Base-by-base conservation (phyloP, 768 basidiomycete genomes). In the Daedaleopsis nitida region DNA sequence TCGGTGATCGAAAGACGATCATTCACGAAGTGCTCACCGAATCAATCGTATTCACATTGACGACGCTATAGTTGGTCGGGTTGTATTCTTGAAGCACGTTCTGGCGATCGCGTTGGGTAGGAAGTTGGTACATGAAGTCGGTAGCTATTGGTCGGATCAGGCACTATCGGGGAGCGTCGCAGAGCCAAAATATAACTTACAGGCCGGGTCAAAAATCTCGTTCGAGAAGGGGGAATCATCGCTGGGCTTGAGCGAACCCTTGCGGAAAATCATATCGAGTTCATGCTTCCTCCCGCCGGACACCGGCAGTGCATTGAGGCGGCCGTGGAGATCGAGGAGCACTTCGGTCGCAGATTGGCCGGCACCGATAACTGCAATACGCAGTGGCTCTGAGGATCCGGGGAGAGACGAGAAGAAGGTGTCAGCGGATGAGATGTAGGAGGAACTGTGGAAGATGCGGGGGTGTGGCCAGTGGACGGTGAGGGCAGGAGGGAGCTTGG, bases 171-270 rank as follows among this genome's bases (percentile, higher is more conserved):
- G 37, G 11, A 16, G 52, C 37, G 13, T 27, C 4, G 43, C 1
- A 37, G 39, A 53, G 16, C 23, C 4, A 32, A 32, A 32, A 3
- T 34, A 32, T 13, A 32, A 71, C 79, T 59, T 64, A 80, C 80
- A 66, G 16, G 70, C 75, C 24, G 83, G 82, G 65, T 83, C 81
- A 62, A 84, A 85, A 7, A 83, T 79, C 63, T 83, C 81, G 68
- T 85, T 84, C 45, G 79, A 75, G 63, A 83, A 85, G 1, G 80
- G 80, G 1, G 80, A 78, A 58, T 82, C 81, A 58, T 85, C 83
- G 49, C 81, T 81, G 9, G 81, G 81, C 57, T 79, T 82, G 48
- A 84, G 66, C 0, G 78, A 77, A 14, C 81, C 81, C 65, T 79
- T 78, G 16, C 81, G 80, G 62, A 85, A 77, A 58, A 85, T 76